Evolutionary conservation across 139 green algal genomes (phyloP).

Genomic region (Asterochloris sp.): DNA sequence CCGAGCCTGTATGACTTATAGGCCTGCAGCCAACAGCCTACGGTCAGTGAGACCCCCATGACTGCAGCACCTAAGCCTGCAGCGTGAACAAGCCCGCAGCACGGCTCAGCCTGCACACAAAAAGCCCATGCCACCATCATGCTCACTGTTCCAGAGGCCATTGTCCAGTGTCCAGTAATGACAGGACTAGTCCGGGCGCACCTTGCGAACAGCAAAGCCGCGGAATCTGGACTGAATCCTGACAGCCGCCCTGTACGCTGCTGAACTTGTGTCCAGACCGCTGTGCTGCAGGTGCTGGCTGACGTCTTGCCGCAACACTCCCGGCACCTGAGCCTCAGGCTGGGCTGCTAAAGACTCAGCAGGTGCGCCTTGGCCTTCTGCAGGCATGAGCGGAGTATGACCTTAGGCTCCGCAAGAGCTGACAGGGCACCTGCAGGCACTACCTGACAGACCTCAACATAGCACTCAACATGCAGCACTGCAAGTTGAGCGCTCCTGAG

Average conservation of each 20-base stretch:
- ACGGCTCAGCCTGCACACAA: neutral
- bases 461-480: too few species aligned
- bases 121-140: too few species aligned
- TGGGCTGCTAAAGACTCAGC: too few species aligned
- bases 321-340: neutral
- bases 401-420: too few species aligned
- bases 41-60: neutral
- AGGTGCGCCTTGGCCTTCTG: too few species aligned
- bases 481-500: too few species aligned
- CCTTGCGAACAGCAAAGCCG: conserved; percentile 84
- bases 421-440: too few species aligned
- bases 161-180: too few species aligned
- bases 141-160: too few species aligned
- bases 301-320: conserved; percentile 21
- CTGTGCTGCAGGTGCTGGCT: conserved; percentile 24
- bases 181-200: neutral
- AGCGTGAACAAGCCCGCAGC: neutral
- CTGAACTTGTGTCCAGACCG: conserved; percentile 41
- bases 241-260: conserved; percentile 58
- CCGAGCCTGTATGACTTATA: conserved; percentile 82
- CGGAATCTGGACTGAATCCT: conserved; percentile 81
- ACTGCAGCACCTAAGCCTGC: neutral
- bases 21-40: conserved; percentile 26
- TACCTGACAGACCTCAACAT: too few species aligned
- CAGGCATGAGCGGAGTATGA: too few species aligned